A percentile compares a stretch with the other conserved stretches of the same genome.
These are phyloP conservation scores for Porcisia hertigi DNA, from an alignment of 208 protist species.

Conservation along the genomic window DNA sequence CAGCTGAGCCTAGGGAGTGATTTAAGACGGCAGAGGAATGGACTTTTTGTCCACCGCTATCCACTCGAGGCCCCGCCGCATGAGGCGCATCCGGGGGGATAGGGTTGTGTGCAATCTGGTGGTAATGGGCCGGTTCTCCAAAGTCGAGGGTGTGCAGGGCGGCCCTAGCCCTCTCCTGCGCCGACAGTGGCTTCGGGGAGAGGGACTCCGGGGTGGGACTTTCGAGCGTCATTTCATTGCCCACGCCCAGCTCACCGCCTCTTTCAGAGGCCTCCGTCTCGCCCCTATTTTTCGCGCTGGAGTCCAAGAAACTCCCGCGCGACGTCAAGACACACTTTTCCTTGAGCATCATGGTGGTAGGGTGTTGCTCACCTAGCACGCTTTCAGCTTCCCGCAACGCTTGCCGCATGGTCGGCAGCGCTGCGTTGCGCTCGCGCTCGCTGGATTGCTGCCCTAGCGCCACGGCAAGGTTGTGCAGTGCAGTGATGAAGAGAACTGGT, in stretches of 20 bases:
- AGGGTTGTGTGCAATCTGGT: neutral
- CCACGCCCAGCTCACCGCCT: neutral
- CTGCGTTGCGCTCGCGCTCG: slow-evolving; percentile 42
- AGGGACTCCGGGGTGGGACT: neutral
- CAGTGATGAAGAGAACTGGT: slow-evolving; percentile 70
- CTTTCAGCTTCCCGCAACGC: slow-evolving; percentile 62
- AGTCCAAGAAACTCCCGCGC: slow-evolving; percentile 26
- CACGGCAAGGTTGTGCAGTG: slow-evolving; percentile 84
- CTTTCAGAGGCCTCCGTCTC: no score
- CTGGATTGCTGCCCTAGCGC: slow-evolving; percentile 59
- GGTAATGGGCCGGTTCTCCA: slow-evolving; percentile 6
- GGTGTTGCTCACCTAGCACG: slow-evolving; percentile 56
- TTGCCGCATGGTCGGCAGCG: slow-evolving; percentile 73
- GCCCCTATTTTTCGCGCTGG: neutral
- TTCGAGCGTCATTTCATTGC: neutral
- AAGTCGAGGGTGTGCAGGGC: slow-evolving; percentile 49
- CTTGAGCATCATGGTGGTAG: slow-evolving; percentile 71
- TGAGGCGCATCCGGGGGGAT: neutral
- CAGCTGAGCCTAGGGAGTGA: neutral
- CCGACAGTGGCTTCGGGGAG: neutral
- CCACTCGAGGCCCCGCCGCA: no score
- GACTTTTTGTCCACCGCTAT: neutral
- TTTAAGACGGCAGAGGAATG: neutral
- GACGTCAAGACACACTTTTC: slow-evolving; percentile 60
- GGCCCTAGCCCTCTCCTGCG: slow-evolving; percentile 28